Percentiles rank a stretch among this genome's conserved stretches.
Conservation (phyloP, 176 grass and related monocot genomes). For the Oropetium thomaeum region DNA sequence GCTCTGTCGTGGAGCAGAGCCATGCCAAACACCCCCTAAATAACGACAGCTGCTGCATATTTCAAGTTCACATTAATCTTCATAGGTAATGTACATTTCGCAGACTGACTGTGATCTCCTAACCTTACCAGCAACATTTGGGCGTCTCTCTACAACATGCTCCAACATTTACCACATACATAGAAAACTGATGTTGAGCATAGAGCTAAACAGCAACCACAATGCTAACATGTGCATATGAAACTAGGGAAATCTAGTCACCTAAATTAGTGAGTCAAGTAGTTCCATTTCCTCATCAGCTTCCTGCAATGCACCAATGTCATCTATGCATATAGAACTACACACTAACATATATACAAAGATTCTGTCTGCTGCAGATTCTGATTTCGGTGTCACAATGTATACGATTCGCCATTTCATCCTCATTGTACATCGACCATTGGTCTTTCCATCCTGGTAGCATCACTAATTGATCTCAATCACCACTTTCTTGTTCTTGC, state of each 20-base stretch:
- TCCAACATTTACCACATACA: background rate
- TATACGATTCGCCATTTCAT: background rate
- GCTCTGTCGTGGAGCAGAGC: too few species aligned
- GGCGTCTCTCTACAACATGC: slow-evolving; percentile 2
- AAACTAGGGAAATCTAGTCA: background rate
- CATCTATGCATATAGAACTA: background rate
- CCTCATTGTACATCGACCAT: too few species aligned
- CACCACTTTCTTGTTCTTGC: slow-evolving; percentile 30
- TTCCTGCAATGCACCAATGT: background rate
- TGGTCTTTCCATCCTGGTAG: background rate
- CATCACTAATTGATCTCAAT: slow-evolving; percentile 29
- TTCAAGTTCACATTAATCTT: background rate
- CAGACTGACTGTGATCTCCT: background rate
- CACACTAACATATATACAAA: slow-evolving; percentile 1
- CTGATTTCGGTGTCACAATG: background rate
- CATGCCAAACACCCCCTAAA: too few species aligned
- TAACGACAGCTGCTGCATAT: background rate
- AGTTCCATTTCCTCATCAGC: background rate
- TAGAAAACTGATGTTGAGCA: background rate
- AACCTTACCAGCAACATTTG: slow-evolving; percentile 23
- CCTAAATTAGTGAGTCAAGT: background rate
- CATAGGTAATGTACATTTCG: slow-evolving; percentile 4
- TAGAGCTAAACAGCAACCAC: background rate
- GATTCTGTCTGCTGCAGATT: background rate
- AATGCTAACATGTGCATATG: background rate